Evolutionary conservation across 345 rosid species (phyloP).

Genomic region (Gossypium rotundifolium): DNA sequence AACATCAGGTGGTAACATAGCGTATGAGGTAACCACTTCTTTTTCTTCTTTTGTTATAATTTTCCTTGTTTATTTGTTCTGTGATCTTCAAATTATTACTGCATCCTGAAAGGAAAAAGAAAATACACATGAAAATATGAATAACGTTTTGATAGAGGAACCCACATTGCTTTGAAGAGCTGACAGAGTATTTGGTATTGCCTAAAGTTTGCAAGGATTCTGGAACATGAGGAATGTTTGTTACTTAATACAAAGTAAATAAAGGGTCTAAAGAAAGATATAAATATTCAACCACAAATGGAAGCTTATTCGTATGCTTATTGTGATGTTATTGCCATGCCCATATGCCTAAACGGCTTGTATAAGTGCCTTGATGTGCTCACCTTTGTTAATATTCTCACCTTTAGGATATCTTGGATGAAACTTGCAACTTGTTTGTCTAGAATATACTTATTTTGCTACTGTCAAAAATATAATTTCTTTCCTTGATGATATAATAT

Average conservation of each 20-base stretch:
- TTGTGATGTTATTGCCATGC: not conserved
- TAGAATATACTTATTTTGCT: not conserved
- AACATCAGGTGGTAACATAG: conserved; percentile 66
- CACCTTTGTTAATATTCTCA: not conserved
- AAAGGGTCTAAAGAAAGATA: not conserved
- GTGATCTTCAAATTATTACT: too few relatives aligned
- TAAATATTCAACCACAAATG: not conserved
- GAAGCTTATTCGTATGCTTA: not conserved
- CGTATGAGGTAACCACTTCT: conserved; percentile 58
- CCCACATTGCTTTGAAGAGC: not conserved
- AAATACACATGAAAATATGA: too few relatives aligned
- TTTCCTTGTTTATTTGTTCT: not conserved
- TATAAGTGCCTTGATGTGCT: not conserved
- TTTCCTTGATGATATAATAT: conserved; percentile 14
- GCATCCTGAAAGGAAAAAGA: too few relatives aligned
- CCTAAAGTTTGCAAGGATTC: too few relatives aligned
- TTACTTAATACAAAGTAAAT: not conserved
- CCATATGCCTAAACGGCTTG: not conserved
- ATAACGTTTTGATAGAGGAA: not conserved
- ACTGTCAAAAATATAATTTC: not conserved
- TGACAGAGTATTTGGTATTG: not conserved
- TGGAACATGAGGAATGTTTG: too few relatives aligned
- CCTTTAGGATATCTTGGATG: not conserved
- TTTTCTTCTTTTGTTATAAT: not conserved
- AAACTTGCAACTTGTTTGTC: not conserved